These are phyloP conservation scores for Phytophthora chlamydospora DNA, from an alignment of 352 stramenopile species.

Conservation along the genomic window DNA sequence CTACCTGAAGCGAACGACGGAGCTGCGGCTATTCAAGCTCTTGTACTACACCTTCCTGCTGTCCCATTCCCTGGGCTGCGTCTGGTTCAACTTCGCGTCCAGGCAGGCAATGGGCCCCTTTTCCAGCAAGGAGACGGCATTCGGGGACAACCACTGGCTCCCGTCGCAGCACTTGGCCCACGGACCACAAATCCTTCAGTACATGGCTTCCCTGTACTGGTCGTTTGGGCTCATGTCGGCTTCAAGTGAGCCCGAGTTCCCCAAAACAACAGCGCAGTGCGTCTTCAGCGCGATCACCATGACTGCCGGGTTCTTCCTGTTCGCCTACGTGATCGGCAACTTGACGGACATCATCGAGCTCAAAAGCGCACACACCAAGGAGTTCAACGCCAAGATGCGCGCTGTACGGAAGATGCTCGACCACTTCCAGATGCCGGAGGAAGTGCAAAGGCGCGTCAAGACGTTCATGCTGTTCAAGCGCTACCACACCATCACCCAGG, in stretches of 20 bases:
- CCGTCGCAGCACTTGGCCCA: conserved; percentile 35
- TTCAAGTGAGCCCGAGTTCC: conserved; percentile 46
- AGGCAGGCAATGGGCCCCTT: conserved; percentile 22
- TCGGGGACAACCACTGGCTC: conserved; percentile 40
- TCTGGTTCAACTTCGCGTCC: conserved; percentile 67
- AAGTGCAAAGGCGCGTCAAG: conserved; percentile 54
- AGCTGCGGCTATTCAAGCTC: conserved; percentile 70
- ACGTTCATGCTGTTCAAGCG: conserved; percentile 67
- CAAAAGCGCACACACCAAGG: conserved; percentile 55
- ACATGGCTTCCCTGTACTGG: conserved; percentile 64
- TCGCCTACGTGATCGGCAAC: conserved; percentile 74
- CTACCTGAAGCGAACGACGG: conserved; percentile 63
- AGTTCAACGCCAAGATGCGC: conserved; percentile 59
- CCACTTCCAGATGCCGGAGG: conserved; percentile 51
- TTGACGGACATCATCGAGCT: conserved; percentile 62
- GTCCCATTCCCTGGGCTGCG: conserved; percentile 58
- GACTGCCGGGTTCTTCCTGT: conserved; percentile 66
- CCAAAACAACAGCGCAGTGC: conserved; percentile 45
- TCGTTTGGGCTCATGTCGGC: conserved; percentile 64
- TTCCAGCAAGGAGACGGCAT: conserved; percentile 5
- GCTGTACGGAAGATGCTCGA: conserved; percentile 53
- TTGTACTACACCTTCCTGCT: conserved; percentile 74
- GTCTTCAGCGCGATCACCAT: conserved; percentile 60
- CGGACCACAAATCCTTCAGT: conserved; percentile 36
- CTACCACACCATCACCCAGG: conserved; percentile 69